Evolutionary conservation across 1,284 basidiomycete species (phyloP).

Genomic region (Trametes polyzona): DNA sequence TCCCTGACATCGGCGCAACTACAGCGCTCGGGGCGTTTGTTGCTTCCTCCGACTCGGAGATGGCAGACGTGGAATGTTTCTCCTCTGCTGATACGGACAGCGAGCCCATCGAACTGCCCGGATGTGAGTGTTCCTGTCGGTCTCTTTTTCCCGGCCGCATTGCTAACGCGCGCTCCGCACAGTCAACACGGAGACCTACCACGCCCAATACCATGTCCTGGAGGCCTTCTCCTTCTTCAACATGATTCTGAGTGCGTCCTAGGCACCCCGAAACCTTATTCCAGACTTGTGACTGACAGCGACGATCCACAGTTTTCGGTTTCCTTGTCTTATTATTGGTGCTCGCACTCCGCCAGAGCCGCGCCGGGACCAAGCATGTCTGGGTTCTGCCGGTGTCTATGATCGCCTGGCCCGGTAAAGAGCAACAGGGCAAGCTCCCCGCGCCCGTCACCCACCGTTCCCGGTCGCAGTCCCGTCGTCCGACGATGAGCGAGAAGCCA

Average conservation of each 20-base stretch:
- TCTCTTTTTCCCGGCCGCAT: neutral
- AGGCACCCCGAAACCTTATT: constrained; percentile 11
- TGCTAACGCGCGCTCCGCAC: constrained; percentile 1
- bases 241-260: constrained; percentile 61
- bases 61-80: constrained; percentile 81
- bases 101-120: constrained; percentile 56
- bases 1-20: constrained; percentile 21
- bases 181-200: constrained; percentile 75
- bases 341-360: constrained; percentile 67
- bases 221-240: constrained; percentile 80
- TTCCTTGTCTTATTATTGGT: constrained; percentile 64
- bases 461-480: constrained; percentile 34
- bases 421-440: constrained; percentile 35
- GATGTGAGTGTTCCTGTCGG: constrained; percentile 53
- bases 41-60: constrained; percentile 70
- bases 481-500: constrained; percentile 21
- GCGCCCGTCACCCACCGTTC: constrained; percentile 39
- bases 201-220: constrained; percentile 80
- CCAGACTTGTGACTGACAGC: constrained; percentile 27
- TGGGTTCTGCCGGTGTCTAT: constrained; percentile 75
- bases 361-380: constrained; percentile 67
- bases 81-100: constrained; percentile 53
- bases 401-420: constrained; percentile 65
- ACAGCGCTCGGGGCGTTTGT: constrained; percentile 74
- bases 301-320: constrained; percentile 53